A percentile compares a stretch with the other conserved stretches of the same genome.
Evolutionary conservation across 2,329 filamentous ascomycete genomes (phyloP).

Genomic region (Verticillium alfalfae): DNA sequence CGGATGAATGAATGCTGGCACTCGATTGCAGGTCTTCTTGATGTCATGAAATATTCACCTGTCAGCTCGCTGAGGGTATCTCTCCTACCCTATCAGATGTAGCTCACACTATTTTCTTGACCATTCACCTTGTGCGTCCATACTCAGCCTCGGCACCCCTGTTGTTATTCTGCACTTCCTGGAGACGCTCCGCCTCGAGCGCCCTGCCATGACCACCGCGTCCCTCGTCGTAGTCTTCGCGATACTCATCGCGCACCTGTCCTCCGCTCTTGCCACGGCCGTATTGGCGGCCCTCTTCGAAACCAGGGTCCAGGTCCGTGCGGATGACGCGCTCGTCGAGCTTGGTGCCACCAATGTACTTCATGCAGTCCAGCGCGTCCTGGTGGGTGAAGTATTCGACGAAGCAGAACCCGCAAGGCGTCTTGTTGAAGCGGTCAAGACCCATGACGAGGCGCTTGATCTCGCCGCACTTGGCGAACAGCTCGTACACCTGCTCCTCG

Average conservation of each 20-base stretch:
- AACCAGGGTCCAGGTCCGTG: conserved; percentile 92
- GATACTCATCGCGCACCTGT: conserved; percentile 95
- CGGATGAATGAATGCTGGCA: not conserved
- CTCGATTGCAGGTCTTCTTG: not conserved
- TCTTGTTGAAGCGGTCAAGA: conserved; percentile 93
- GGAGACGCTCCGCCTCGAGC: conserved; percentile 45
- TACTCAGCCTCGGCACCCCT: not conserved
- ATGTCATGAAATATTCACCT: not conserved
- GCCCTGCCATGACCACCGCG: conserved; percentile 84
- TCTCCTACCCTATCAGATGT: not conserved
- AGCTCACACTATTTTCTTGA: not conserved
- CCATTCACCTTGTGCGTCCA: not conserved
- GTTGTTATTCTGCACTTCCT: not conserved
- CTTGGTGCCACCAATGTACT: conserved; percentile 97
- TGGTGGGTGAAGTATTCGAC: conserved; percentile 99
- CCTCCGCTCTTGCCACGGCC: conserved; percentile 92
- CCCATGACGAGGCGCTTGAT: conserved; percentile 99
- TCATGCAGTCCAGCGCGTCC: conserved; percentile 96
- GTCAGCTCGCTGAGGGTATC: not conserved
- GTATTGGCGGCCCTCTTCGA: conserved; percentile 93
- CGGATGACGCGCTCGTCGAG: conserved; percentile 95
- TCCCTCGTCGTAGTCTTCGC: conserved; percentile 94
- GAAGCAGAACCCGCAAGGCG: conserved; percentile 98
- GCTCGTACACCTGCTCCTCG: conserved; percentile 96
- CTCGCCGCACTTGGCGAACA: conserved; percentile 93